Percentiles rank a stretch among this genome's conserved stretches.
Evolutionary conservation across 2,329 filamentous ascomycete species (phyloP).

Genomic region (Sporothrix globosa): DNA sequence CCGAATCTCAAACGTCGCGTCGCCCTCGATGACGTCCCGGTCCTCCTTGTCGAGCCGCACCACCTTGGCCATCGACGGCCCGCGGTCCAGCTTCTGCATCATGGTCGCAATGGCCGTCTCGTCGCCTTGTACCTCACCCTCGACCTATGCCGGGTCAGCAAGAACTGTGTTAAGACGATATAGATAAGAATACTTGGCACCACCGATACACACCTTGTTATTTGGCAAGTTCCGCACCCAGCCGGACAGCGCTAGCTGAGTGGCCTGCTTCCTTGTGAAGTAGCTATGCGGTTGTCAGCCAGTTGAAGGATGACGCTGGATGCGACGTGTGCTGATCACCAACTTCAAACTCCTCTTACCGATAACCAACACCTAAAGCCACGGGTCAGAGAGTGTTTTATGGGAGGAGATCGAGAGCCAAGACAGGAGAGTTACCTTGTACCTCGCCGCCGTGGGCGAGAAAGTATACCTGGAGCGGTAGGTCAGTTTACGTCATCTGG

Average conservation of each 20-base stretch:
- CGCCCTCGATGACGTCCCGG: constrained; percentile 66
- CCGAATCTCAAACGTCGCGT: constrained; percentile 66
- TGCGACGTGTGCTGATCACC: not conserved
- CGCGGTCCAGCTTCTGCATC: constrained; percentile 72
- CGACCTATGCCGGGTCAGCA: constrained; percentile 61
- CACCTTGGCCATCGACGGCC: constrained; percentile 73
- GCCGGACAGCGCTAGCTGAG: constrained; percentile 56
- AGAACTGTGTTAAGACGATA: no score
- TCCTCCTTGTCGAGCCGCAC: constrained; percentile 72
- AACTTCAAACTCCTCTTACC: constrained; percentile 44
- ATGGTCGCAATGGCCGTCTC: constrained; percentile 68
- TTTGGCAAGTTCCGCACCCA: constrained; percentile 65
- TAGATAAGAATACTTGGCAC: no score
- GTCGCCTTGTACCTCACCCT: constrained; percentile 83
- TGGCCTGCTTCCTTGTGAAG: constrained; percentile 59
- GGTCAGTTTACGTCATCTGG: not conserved
- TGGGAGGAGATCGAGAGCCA: not conserved
- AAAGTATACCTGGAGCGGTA: constrained; percentile 58
- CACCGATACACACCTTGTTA: constrained; percentile 52
- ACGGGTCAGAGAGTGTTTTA: not conserved
- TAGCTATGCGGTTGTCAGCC: constrained; percentile 46
- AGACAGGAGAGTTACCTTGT: constrained; percentile 58
- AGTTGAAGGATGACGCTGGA: no score
- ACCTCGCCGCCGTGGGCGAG: constrained; percentile 66
- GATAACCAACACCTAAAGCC: constrained; percentile 58